phyloP scores from a whole-genome alignment of 352 stramenopile genomes.

The Phytophthora rubi region DNA sequence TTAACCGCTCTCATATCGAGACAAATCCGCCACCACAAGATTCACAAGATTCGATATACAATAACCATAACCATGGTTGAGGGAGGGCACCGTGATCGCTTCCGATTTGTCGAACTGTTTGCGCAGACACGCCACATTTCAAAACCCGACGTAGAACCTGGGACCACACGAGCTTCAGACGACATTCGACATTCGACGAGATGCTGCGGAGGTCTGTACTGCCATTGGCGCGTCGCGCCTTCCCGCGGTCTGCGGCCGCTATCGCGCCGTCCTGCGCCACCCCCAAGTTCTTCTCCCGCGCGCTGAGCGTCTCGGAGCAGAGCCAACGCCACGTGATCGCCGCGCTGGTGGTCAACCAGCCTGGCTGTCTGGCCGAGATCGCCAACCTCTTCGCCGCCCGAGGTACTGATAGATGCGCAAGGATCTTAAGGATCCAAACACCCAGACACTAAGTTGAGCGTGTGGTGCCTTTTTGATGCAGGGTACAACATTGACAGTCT shows the following conservation, averaged over 20 bases:
- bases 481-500: slow-evolving; percentile 91
- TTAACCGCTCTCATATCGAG: neutral
- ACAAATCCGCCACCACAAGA: too few relatives aligned
- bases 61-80: neutral
- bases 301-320: slow-evolving; percentile 47
- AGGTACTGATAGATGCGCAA: slow-evolving; percentile 37
- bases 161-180: slow-evolving; percentile 19
- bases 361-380: slow-evolving; percentile 86
- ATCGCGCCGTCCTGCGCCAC: slow-evolving; percentile 13
- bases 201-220: slow-evolving; percentile 47
- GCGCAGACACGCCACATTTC: slow-evolving; percentile 15
- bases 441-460: neutral
- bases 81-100: neutral
- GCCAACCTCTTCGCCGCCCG: slow-evolving; percentile 85
- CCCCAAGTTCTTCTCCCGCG: slow-evolving; percentile 35
- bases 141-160: slow-evolving; percentile 2
- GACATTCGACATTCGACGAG: slow-evolving; percentile 36
- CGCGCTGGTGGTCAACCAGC: slow-evolving; percentile 86
- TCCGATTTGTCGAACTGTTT: slow-evolving; percentile 12
- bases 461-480: slow-evolving; percentile 27
- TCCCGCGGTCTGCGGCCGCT: slow-evolving; percentile 20
- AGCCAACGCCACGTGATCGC: slow-evolving; percentile 84
- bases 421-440: neutral
- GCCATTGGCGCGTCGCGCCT: slow-evolving; percentile 36
- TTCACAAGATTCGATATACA: neutral